phyloP scores from a whole-genome alignment of 306 rosid genomes.

The Vigna hirtella region DNA sequence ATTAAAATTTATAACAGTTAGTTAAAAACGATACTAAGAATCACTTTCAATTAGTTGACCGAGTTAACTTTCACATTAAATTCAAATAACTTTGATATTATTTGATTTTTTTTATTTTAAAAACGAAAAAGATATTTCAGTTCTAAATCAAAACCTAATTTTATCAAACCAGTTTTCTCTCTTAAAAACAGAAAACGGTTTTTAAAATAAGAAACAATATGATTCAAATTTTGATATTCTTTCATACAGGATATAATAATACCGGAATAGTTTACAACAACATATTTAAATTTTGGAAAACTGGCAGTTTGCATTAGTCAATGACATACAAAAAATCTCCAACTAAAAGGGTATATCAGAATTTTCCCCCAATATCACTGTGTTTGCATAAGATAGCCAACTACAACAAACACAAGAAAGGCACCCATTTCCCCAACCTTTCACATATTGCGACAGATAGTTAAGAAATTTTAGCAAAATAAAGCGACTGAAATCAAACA shows the following conservation, averaged over 20 bases:
- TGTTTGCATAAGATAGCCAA: not conserved
- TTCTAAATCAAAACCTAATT: not conserved
- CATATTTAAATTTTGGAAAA: not conserved
- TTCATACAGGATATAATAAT: not conserved
- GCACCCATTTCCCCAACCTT: not conserved
- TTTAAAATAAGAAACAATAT: not conserved
- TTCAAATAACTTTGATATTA: not conserved
- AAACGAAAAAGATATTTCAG: not conserved
- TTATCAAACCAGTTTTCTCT: not conserved
- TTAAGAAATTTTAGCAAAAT: not conserved
- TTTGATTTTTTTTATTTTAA: not conserved
- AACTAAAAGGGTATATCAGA: not conserved
- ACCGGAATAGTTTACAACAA: not conserved
- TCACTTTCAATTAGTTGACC: not conserved
- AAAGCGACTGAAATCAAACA: conserved; percentile 9
- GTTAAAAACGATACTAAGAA: not conserved
- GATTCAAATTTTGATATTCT: not conserved
- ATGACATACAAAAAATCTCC: conserved; percentile 9
- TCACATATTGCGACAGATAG: conserved; percentile 14
- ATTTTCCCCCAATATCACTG: not conserved
- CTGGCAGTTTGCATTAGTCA: not conserved
- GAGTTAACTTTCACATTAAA: not conserved
- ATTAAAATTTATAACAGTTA: not conserved
- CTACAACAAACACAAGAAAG: not conserved
- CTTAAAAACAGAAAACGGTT: not conserved